These are phyloP conservation scores for Tripterygium wilfordii DNA, from an alignment of 177 flowering plant genomes.

Conservation along the genomic window DNA sequence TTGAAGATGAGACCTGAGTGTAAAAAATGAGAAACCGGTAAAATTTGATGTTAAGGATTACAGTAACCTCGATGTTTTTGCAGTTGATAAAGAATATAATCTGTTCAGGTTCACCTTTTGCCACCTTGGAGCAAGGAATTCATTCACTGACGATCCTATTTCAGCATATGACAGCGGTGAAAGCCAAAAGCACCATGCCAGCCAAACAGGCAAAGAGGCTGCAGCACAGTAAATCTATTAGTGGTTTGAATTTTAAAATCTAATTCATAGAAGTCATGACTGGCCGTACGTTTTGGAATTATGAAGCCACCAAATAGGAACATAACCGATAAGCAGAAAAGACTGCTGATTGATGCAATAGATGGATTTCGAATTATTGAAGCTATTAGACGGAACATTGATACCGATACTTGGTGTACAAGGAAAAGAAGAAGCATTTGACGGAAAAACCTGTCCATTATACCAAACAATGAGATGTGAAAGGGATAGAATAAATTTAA, in stretches of 20 bases:
- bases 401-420: background rate
- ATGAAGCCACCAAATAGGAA: slow-evolving; percentile 1
- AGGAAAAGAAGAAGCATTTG: background rate
- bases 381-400: background rate
- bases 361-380: background rate
- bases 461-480: no score
- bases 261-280: background rate
- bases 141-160: background rate
- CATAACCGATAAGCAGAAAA: background rate
- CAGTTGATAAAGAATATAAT: background rate
- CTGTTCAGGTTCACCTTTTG: background rate
- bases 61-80: background rate
- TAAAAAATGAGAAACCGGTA: background rate
- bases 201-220: background rate
- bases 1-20: slow-evolving; percentile 17
- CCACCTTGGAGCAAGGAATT: slow-evolving; percentile 6
- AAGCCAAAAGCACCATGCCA: background rate
- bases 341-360: background rate
- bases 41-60: no score
- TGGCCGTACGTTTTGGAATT: background rate
- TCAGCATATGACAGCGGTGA: slow-evolving; percentile 2
- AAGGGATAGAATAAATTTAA: no score
- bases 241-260: background rate
- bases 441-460: slow-evolving; percentile 2
- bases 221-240: background rate